Evolutionary conservation across 306 rosid genomes (phyloP).

Genomic region (Hylodesmum podocarpum): DNA sequence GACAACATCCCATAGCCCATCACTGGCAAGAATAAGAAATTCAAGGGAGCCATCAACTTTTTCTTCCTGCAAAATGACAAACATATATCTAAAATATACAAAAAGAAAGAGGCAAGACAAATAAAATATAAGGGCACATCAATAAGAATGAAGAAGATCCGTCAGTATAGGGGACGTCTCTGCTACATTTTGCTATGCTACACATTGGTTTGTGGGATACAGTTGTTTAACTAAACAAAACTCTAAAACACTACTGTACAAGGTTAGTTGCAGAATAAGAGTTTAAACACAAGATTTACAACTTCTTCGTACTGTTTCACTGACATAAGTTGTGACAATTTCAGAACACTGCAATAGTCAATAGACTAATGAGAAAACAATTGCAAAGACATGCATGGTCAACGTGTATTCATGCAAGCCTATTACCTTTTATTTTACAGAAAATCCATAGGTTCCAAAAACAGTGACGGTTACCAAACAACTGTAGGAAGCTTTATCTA

Average conservation of each 20-base stretch:
- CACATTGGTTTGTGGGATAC: background rate
- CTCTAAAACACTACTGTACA: background rate
- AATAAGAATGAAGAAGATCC: conserved; percentile 8
- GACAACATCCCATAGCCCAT: conserved; percentile 98
- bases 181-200: background rate
- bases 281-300: background rate
- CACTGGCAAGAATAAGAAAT: conserved; percentile 95
- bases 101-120: background rate
- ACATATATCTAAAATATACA: background rate
- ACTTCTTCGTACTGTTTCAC: background rate
- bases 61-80: conserved; percentile 67
- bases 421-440: background rate
- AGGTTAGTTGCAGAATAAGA: background rate
- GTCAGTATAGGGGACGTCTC: background rate
- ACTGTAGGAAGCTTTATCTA: background rate
- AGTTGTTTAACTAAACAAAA: conserved; percentile 9
- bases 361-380: background rate
- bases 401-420: background rate
- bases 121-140: background rate
- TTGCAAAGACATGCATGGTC: background rate
- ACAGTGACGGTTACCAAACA: background rate
- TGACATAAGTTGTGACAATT: background rate
- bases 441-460: background rate
- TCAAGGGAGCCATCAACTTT: conserved; percentile 87
- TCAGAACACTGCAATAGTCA: background rate